Conservation (phyloP, 768 basidiomycete species). For the Glaciozyma antarctica region DNA sequence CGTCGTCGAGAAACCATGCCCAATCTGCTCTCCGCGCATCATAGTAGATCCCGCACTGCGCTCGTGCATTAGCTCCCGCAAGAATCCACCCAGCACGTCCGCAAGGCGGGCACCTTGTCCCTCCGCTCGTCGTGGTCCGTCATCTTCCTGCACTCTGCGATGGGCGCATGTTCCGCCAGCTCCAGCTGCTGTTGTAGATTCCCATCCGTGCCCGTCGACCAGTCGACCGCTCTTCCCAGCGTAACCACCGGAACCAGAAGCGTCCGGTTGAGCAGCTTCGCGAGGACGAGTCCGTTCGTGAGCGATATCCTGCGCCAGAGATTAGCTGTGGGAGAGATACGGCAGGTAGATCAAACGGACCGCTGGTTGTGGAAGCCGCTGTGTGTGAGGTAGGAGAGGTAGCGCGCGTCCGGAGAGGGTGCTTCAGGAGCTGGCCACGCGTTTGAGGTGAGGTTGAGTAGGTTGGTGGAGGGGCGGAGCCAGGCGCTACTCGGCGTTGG, state of each 20-base stretch:
- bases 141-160: background rate
- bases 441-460: background rate
- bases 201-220: background rate
- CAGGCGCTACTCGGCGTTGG: too few species aligned
- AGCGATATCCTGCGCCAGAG: background rate
- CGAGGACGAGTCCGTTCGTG: background rate
- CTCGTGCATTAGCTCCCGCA: background rate
- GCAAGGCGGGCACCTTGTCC: slow-evolving; percentile 13
- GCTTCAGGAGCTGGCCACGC: background rate
- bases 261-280: slow-evolving; percentile 17
- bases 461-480: too few species aligned
- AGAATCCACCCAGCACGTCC: background rate
- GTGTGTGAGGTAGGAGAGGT: slow-evolving; percentile 2
- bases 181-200: background rate
- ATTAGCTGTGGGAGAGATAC: background rate
- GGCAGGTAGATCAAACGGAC: background rate
- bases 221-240: slow-evolving; percentile 17
- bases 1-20: background rate
- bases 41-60: slow-evolving; percentile 1
- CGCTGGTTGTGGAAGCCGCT: slow-evolving; percentile 4
- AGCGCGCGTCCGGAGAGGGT: background rate
- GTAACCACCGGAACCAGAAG: slow-evolving; percentile 24
- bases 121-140: slow-evolving; percentile 7
- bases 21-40: background rate
- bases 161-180: slow-evolving; percentile 15